These are phyloP conservation scores for Vitellaria paradoxa DNA, from an alignment of 179 eudicot species.

Conservation along the genomic window DNA sequence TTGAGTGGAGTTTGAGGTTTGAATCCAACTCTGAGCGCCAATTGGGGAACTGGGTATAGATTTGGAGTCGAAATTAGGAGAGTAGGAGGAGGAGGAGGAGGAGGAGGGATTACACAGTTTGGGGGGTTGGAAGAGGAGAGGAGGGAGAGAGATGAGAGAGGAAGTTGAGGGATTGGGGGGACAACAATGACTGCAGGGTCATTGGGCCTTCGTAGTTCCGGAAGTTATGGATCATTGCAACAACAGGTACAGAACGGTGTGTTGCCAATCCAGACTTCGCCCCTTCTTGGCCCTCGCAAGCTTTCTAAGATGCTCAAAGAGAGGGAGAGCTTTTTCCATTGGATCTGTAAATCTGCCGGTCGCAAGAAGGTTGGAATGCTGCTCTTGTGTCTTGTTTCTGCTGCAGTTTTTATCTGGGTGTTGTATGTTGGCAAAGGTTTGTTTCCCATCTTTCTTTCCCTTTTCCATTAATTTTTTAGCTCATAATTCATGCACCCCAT, in stretches of 20 bases:
- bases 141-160: conserved; percentile 48
- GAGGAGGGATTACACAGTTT: neutral
- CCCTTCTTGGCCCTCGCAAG: conserved; percentile 46
- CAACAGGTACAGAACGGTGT: conserved; percentile 53
- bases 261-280: conserved; percentile 43
- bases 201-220: conserved; percentile 79
- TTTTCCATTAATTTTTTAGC: neutral
- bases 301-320: conserved; percentile 75
- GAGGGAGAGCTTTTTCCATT: conserved; percentile 64
- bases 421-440: conserved; percentile 88
- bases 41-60: conserved; percentile 14
- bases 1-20: neutral
- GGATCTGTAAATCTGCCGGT: conserved; percentile 75
- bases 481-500: neutral
- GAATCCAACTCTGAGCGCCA: neutral
- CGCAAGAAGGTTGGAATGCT: conserved; percentile 94
- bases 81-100: neutral
- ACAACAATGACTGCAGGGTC: conserved; percentile 85
- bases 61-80: neutral
- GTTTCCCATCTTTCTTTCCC: conserved; percentile 17
- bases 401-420: conserved; percentile 77
- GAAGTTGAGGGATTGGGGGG: conserved; percentile 27
- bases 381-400: conserved; percentile 69
- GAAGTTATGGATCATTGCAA: conserved; percentile 88
- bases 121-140: conserved; percentile 15